These are phyloP conservation scores for Penicillium sp. DNA, from an alignment of 2,329 filamentous ascomycete genomes.

Conservation along the genomic window DNA sequence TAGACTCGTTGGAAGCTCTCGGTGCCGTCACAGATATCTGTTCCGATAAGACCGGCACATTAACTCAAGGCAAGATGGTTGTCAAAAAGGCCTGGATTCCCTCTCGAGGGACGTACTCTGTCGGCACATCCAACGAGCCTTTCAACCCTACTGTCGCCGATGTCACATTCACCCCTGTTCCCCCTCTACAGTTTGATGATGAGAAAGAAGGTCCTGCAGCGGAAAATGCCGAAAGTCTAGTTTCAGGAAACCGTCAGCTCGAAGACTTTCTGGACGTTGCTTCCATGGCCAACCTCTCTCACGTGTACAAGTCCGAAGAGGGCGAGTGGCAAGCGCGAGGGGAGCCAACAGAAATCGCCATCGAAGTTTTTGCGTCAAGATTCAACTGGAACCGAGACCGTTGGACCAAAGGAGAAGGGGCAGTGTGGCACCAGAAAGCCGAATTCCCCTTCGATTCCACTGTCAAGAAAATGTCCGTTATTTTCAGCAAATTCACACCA, in stretches of 20 bases:
- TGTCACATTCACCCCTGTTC: background rate
- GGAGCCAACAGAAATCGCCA: slow-evolving; percentile 68
- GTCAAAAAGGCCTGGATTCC: slow-evolving; percentile 58
- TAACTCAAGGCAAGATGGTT: slow-evolving; percentile 62
- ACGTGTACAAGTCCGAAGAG: slow-evolving; percentile 55
- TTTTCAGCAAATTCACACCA: slow-evolving; percentile 46
- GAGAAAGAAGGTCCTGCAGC: background rate
- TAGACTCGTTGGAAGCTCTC: slow-evolving; percentile 56
- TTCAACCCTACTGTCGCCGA: slow-evolving; percentile 55
- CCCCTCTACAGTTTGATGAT: background rate
- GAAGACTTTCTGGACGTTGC: slow-evolving; percentile 59
- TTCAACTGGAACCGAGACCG: slow-evolving; percentile 42
- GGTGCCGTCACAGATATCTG: slow-evolving; percentile 59
- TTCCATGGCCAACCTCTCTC: slow-evolving; percentile 62
- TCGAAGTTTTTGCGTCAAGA: slow-evolving; percentile 67
- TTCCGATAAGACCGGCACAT: slow-evolving; percentile 57
- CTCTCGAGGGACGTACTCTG: slow-evolving; percentile 54
- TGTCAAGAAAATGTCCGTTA: slow-evolving; percentile 71
- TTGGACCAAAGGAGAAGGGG: slow-evolving; percentile 47
- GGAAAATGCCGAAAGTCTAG: slow-evolving; percentile 21
- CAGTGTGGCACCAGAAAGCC: slow-evolving; percentile 56
- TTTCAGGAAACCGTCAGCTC: slow-evolving; percentile 46
- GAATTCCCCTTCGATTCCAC: slow-evolving; percentile 71
- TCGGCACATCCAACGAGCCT: slow-evolving; percentile 54
- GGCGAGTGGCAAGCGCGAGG: slow-evolving; percentile 60